These are phyloP conservation scores for Artomyces pyxidatus DNA, from an alignment of 768 basidiomycete genomes.

Conservation along the genomic window DNA sequence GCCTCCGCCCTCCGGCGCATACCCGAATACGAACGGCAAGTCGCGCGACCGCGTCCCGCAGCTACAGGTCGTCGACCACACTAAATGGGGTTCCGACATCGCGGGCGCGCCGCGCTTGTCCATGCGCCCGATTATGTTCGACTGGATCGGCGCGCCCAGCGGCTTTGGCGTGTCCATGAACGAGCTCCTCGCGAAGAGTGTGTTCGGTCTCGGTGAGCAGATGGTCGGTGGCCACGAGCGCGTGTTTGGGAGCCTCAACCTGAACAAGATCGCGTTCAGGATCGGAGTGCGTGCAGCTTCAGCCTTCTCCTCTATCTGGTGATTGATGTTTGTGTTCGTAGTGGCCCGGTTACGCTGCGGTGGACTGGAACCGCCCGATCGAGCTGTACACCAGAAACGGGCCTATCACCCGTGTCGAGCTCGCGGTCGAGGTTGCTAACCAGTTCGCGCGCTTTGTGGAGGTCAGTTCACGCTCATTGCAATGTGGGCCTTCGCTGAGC, in stretches of 20 bases:
- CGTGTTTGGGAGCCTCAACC: background rate
- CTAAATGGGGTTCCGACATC: background rate
- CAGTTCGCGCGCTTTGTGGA: background rate
- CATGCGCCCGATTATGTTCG: background rate
- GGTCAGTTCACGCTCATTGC: background rate
- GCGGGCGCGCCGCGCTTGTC: background rate
- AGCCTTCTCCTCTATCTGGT: background rate
- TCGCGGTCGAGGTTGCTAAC: background rate
- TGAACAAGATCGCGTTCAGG: background rate
- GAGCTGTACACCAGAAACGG: background rate
- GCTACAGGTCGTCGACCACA: background rate
- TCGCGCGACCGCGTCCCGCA: background rate
- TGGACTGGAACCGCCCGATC: background rate
- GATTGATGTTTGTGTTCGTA: background rate
- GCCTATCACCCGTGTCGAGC: background rate
- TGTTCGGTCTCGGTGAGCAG: background rate
- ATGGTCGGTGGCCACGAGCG: background rate
- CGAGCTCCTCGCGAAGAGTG: background rate
- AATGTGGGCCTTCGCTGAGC: background rate
- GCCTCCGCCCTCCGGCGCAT: background rate
- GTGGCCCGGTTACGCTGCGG: background rate
- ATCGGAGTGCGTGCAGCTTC: background rate
- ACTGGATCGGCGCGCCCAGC: background rate
- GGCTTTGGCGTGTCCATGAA: background rate
- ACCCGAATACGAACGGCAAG: no score